A percentile compares a stretch with the other conserved stretches of the same genome.
Evolutionary conservation across 1,284 basidiomycete genomes (phyloP).

Genomic region (Xerocomus nothofagi): DNA sequence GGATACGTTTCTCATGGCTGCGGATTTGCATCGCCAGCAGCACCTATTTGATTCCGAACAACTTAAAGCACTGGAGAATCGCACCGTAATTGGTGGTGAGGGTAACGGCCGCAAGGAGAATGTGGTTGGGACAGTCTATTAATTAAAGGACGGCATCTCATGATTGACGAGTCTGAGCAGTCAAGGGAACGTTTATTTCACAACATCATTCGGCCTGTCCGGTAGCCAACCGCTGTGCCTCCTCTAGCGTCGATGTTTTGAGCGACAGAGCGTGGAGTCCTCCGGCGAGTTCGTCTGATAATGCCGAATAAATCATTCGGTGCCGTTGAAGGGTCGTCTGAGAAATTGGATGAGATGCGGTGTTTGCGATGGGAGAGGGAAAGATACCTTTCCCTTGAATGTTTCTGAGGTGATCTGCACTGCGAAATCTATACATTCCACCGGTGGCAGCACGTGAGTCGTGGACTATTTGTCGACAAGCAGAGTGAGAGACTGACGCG

Average conservation of each 20-base stretch:
- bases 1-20: constrained; percentile 21
- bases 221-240: constrained; percentile 36
- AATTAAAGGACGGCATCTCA: constrained; percentile 34
- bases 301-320: constrained; percentile 68
- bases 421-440: constrained; percentile 60
- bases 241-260: constrained; percentile 66
- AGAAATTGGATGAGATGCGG: constrained; percentile 6
- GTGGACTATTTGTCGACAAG: constrained; percentile 14
- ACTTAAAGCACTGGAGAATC: constrained; percentile 18
- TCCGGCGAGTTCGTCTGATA: constrained; percentile 65
- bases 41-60: constrained; percentile 9
- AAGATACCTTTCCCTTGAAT: constrained; percentile 69
- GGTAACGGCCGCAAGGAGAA: constrained; percentile 18
- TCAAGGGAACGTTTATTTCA: constrained; percentile 21
- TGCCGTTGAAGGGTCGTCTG: constrained; percentile 77
- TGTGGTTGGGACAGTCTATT: constrained; percentile 26
- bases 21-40: constrained; percentile 23
- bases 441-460: constrained; percentile 29
- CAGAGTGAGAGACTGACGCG: constrained; percentile 55
- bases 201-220: constrained; percentile 24
- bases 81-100: constrained; percentile 14
- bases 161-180: constrained; percentile 30
- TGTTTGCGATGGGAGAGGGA: constrained; percentile 2
- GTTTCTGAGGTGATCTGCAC: constrained; percentile 66
- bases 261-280: constrained; percentile 78